Conservation (phyloP, 2,329 filamentous ascomycete species). For the Aspergillus piperis region DNA sequence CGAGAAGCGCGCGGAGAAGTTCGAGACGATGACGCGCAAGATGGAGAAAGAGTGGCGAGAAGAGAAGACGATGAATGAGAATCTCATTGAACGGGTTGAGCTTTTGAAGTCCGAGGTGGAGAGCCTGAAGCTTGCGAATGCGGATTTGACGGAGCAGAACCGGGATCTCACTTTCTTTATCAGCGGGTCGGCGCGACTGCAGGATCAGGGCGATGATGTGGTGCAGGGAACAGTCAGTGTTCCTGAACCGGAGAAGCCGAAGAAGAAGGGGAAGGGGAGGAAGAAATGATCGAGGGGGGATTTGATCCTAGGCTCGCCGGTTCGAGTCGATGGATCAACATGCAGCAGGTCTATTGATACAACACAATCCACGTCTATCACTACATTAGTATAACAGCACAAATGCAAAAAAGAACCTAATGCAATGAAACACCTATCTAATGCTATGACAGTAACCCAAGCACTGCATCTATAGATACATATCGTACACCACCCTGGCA, state of each 20-base stretch:
- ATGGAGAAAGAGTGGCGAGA: conserved; percentile 77
- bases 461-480: neutral
- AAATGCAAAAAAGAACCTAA: neutral
- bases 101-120: conserved; percentile 63
- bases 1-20: conserved; percentile 67
- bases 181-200: conserved; percentile 76
- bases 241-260: conserved; percentile 52
- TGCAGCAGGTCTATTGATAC: neutral
- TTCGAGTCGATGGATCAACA: neutral
- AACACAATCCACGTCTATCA: neutral
- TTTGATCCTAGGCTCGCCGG: neutral
- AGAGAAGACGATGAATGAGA: conserved; percentile 81
- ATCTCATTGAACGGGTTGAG: conserved; percentile 74
- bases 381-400: neutral
- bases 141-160: conserved; percentile 81
- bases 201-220: conserved; percentile 70
- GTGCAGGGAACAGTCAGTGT: conserved; percentile 71
- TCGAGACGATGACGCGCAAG: conserved; percentile 72
- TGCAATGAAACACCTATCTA: neutral
- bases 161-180: conserved; percentile 87
- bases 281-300: conserved; percentile 8
- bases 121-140: conserved; percentile 61
- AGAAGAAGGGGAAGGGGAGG: conserved; percentile 43
- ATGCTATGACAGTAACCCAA: no score
- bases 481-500: neutral